Evolutionary conservation across 441 rosid species (phyloP), one percentile per base, ranked within the genome.

Genomic region (Adansonia madagascariensis): DNA sequence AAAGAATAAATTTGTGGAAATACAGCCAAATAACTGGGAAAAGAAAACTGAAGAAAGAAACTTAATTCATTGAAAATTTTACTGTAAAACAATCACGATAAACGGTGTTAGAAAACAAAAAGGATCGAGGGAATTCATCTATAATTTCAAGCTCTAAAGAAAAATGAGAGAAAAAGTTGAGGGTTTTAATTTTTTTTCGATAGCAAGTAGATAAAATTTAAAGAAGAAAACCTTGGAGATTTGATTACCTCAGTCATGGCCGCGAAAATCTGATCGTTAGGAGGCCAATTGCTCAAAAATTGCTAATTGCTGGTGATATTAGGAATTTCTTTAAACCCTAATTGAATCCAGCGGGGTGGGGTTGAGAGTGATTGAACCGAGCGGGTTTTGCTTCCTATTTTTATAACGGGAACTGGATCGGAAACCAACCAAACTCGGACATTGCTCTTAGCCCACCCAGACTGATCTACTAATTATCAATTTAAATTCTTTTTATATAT

Each of bases 211-310:
- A 66, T 12, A 67, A 53, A 50, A 15, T 6, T 27, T 39, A 31
- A 27, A 52, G 14, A 15, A 76, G 14, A 57, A 50, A 9, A 65
- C 24, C 5, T 24, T 17, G 52, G 63, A 52, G 31, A 63, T 61
- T 61, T 12, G 41, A 61, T 71, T 81, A 88, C 91, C 91, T 88
- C 90, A 69, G 90, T 86, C 91, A 88, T 88, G 73, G 67, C 78
- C 70, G 72, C 75, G 10, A 74, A 73, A 75, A 71, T 39, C 46
- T 65, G 35, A 27, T 15, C 8, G 4, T 64, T 2, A 39, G 20
- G 20, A 12, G 2, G 43, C 57, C 53, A 63, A 46, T 70, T 75
- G 43, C 56, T 77, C 14, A 60, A 65, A 39, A 7, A 22, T 10
- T 77, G 18, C 14, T 35, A 69, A 74, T 20, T 49, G 22, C 7